phyloP scores from a whole-genome alignment of 768 basidiomycete species.

The Suillus lakei region DNA sequence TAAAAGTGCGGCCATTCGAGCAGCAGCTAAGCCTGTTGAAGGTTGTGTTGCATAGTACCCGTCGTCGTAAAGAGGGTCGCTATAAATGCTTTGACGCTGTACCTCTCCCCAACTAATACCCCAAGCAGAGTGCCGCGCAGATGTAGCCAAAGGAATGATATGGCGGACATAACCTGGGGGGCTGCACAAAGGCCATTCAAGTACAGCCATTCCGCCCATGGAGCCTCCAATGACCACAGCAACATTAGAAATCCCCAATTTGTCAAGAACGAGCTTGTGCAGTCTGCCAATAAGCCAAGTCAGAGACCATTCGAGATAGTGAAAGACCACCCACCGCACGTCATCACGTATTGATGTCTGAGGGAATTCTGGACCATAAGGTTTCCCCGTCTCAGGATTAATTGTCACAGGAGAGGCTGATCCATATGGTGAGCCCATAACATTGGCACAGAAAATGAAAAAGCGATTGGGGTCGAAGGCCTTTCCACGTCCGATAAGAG shows the following conservation, averaged over 20 bases:
- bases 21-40: constrained; percentile 85
- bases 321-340: constrained; percentile 62
- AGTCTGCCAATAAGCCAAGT: constrained; percentile 49
- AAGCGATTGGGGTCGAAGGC: constrained; percentile 88
- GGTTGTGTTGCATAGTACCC: constrained; percentile 86
- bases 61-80: constrained; percentile 85
- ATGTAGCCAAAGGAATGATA: constrained; percentile 92
- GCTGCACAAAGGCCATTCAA: constrained; percentile 93
- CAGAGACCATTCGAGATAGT: background rate
- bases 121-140: constrained; percentile 97
- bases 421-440: constrained; percentile 94
- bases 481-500: constrained; percentile 89
- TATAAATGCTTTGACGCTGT: constrained; percentile 95
- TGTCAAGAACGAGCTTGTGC: constrained; percentile 86
- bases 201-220: constrained; percentile 98
- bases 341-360: constrained; percentile 93
- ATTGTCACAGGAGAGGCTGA: constrained; percentile 85
- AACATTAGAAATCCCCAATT: constrained; percentile 78
- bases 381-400: constrained; percentile 75
- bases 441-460: constrained; percentile 95
- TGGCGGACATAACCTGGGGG: constrained; percentile 76
- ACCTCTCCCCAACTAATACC: constrained; percentile 99
- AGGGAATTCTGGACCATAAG: constrained; percentile 94
- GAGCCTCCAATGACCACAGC: constrained; percentile 95
- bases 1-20: constrained; percentile 91